phyloP scores from a whole-genome alignment of 2,329 filamentous ascomycete species.

The Ophiostoma angusticollis region DNA sequence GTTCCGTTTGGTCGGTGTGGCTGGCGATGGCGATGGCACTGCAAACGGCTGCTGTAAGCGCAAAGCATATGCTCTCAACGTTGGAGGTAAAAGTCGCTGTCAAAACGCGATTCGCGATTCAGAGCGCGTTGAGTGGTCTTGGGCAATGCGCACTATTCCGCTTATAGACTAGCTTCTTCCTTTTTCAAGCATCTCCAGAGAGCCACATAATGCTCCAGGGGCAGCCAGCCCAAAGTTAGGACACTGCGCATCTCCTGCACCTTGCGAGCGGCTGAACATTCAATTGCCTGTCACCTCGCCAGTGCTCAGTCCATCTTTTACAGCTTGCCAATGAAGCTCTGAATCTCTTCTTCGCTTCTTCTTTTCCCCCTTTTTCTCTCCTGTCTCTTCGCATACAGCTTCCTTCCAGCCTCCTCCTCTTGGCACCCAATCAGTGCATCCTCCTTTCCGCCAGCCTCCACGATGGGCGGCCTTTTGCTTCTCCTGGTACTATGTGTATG shows the following conservation, averaged over 20 bases:
- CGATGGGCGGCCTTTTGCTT: constrained; percentile 24
- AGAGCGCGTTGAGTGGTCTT: constrained; percentile 10
- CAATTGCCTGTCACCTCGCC: too few species aligned
- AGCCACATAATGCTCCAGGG: constrained; percentile 5
- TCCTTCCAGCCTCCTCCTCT: background rate
- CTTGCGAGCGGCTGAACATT: too few species aligned
- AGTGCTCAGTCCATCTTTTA: too few species aligned
- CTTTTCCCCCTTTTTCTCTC: background rate
- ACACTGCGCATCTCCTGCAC: too few species aligned
- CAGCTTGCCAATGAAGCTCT: background rate
- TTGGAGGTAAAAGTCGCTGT: background rate
- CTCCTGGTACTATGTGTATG: constrained; percentile 22
- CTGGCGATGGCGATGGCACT: background rate
- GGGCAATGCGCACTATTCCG: background rate
- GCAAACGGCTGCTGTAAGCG: background rate
- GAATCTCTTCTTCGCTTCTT: background rate
- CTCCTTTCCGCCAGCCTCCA: constrained; percentile 4
- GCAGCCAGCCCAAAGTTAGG: too few species aligned
- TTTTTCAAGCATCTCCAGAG: too few species aligned
- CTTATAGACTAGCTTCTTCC: background rate
- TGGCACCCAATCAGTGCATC: background rate
- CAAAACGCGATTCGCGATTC: constrained; percentile 11
- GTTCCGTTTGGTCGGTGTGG: background rate
- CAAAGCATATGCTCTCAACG: too few species aligned
- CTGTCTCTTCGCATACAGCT: background rate